phyloP scores from a whole-genome alignment of 176 grass and related monocot genomes.

The Musa beccarii region DNA sequence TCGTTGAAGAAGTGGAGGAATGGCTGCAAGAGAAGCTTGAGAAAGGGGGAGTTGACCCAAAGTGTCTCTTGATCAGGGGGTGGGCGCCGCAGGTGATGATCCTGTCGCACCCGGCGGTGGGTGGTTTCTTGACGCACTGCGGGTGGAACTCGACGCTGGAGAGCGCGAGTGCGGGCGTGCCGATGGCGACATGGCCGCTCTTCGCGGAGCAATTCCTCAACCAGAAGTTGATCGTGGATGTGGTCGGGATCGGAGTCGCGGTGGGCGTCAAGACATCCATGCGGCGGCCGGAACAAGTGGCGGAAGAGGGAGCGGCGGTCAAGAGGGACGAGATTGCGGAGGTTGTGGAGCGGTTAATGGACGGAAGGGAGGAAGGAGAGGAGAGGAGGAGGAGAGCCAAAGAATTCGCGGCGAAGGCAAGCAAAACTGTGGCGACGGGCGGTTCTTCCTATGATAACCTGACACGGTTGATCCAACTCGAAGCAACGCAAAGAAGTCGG shows the following conservation, averaged over 20 bases:
- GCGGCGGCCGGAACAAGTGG: background rate
- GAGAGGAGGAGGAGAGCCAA: constrained; percentile 23
- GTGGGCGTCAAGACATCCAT: constrained; percentile 30
- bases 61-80: constrained; percentile 31
- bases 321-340: constrained; percentile 14
- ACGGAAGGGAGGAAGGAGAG: constrained; percentile 20
- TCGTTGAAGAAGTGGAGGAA: constrained; percentile 10
- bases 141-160: constrained; percentile 82
- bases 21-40: constrained; percentile 32
- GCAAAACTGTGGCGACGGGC: constrained; percentile 14
- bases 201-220: constrained; percentile 78
- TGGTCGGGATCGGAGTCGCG: constrained; percentile 45
- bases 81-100: constrained; percentile 74
- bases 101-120: constrained; percentile 42
- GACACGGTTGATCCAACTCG: constrained; percentile 19
- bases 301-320: too few relatives aligned
- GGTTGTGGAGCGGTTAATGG: constrained; percentile 41
- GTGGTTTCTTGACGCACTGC: constrained; percentile 68
- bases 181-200: constrained; percentile 53
- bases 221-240: constrained; percentile 56
- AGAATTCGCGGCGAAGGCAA: constrained; percentile 18
- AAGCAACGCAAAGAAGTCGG: too few relatives aligned
- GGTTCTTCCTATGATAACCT: constrained; percentile 44
- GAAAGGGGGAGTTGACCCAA: constrained; percentile 5
- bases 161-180: constrained; percentile 42